A percentile compares a stretch with the other conserved stretches of the same genome.
These are phyloP conservation scores for Aspergillus sp. DNA, from an alignment of 2,329 filamentous ascomycete genomes.

Conservation along the genomic window DNA sequence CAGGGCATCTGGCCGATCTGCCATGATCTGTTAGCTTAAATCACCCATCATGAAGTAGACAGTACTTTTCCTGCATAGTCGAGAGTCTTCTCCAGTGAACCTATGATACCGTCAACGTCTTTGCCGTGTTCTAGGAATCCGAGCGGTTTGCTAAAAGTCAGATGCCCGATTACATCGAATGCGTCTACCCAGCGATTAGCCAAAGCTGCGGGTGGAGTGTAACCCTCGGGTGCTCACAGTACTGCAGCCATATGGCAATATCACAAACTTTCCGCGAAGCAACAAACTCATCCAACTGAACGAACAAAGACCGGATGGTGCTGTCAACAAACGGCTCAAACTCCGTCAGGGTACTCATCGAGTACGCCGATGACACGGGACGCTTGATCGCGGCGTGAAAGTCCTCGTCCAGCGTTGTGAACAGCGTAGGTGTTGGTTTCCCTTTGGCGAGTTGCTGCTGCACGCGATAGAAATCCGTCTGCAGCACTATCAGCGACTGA, in stretches of 20 bases:
- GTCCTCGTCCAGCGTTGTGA: background rate
- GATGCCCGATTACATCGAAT: constrained; percentile 36
- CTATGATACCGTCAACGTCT: constrained; percentile 33
- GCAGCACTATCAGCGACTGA: background rate
- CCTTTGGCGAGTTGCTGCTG: background rate
- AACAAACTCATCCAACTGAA: background rate
- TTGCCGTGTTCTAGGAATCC: constrained; percentile 23
- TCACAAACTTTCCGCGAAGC: constrained; percentile 21
- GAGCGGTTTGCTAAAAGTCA: constrained; percentile 34
- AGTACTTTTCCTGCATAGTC: constrained; percentile 25
- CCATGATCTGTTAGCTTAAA: background rate
- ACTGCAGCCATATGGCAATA: constrained; percentile 32
- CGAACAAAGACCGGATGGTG: background rate
- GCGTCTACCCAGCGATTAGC: constrained; percentile 14
- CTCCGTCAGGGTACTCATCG: constrained; percentile 40
- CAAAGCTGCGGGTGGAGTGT: too few species aligned
- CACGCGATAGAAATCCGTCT: background rate
- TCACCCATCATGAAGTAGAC: constrained; percentile 4
- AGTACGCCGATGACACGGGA: constrained; percentile 39
- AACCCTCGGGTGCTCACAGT: constrained; percentile 11
- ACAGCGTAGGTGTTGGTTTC: background rate
- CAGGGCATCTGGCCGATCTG: constrained; percentile 25
- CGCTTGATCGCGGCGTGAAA: constrained; percentile 42
- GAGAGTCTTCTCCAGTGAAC: constrained; percentile 24
- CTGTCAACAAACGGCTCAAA: constrained; percentile 38